Conservation (phyloP, 495 filamentous ascomycete species). For the Penicillium waksmanii region DNA sequence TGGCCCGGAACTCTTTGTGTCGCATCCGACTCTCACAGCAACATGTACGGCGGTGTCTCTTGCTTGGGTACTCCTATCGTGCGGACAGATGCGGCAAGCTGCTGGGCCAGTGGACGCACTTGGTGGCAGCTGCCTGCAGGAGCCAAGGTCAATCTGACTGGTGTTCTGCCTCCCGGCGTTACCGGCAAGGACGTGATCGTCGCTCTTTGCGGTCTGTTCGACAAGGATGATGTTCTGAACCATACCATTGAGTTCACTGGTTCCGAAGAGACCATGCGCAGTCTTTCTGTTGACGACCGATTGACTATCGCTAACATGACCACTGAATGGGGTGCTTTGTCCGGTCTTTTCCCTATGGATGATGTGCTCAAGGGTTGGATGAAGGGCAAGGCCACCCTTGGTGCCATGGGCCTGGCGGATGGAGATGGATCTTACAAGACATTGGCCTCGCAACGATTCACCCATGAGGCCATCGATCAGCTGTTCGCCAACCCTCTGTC, state of each 20-base stretch:
- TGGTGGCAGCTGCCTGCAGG: slow-evolving; percentile 93
- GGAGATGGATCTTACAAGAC: slow-evolving; percentile 45
- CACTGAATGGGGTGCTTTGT: slow-evolving; percentile 89
- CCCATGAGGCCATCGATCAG: slow-evolving; percentile 69
- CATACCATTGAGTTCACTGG: slow-evolving; percentile 91
- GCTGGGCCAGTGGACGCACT: slow-evolving; percentile 82
- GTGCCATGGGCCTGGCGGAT: slow-evolving; percentile 57
- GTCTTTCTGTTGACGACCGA: slow-evolving; percentile 74
- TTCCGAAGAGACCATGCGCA: slow-evolving; percentile 73
- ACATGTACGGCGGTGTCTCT: slow-evolving; percentile 83
- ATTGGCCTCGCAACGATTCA: slow-evolving; percentile 56
- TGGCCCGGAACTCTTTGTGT: slow-evolving; percentile 87
- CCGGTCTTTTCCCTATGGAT: slow-evolving; percentile 86
- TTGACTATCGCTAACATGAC: slow-evolving; percentile 94
- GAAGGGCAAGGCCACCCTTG: slow-evolving; percentile 70
- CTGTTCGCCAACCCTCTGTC: slow-evolving; percentile 66
- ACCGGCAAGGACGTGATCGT: slow-evolving; percentile 97
- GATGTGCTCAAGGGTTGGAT: slow-evolving; percentile 73
- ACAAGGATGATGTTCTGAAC: slow-evolving; percentile 88
- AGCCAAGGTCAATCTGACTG: slow-evolving; percentile 77
- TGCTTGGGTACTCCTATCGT: slow-evolving; percentile 70
- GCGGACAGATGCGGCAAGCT: slow-evolving; percentile 81
- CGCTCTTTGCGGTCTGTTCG: slow-evolving; percentile 84
- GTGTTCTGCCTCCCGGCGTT: slow-evolving; percentile 75
- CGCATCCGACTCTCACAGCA: slow-evolving; percentile 82